phyloP scores from a whole-genome alignment of 768 basidiomycete species.

The Rhodocollybia butyracea region DNA sequence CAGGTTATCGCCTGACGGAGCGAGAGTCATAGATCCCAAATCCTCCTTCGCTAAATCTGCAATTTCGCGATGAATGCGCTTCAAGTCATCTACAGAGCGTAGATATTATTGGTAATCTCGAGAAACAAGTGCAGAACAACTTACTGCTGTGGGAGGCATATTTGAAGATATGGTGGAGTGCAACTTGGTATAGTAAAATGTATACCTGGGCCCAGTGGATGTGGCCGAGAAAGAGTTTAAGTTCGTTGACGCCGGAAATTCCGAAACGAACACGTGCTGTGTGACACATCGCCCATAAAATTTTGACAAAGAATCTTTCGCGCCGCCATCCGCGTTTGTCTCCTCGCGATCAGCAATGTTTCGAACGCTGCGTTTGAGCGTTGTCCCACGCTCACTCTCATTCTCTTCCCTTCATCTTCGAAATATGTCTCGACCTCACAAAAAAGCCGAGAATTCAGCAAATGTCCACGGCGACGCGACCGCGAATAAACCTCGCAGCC shows the following conservation, averaged over 20 bases:
- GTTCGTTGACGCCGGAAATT: neutral
- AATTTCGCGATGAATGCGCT: constrained; percentile 82
- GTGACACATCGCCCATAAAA: too few species aligned
- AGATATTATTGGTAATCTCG: constrained; percentile 55
- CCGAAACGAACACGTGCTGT: neutral
- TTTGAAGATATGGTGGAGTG: too few species aligned
- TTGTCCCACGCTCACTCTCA: neutral
- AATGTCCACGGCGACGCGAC: neutral
- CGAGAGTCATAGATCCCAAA: constrained; percentile 66
- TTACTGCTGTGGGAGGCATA: neutral
- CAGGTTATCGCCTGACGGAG: constrained; percentile 61
- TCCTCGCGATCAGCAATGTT: too few species aligned
- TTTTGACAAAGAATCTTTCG: neutral
- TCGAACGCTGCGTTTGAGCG: neutral
- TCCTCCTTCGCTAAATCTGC: constrained; percentile 81
- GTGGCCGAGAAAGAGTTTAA: neutral
- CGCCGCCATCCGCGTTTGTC: too few species aligned
- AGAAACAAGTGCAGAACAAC: too few species aligned
- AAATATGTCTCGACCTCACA: neutral
- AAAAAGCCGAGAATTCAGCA: neutral
- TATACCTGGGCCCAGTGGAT: neutral
- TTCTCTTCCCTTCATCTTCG: neutral
- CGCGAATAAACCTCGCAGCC: neutral
- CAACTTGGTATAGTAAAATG: neutral
- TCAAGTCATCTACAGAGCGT: constrained; percentile 52